phyloP scores from a whole-genome alignment of 2,329 filamentous ascomycete genomes.

The Claviceps quebecensis region DNA sequence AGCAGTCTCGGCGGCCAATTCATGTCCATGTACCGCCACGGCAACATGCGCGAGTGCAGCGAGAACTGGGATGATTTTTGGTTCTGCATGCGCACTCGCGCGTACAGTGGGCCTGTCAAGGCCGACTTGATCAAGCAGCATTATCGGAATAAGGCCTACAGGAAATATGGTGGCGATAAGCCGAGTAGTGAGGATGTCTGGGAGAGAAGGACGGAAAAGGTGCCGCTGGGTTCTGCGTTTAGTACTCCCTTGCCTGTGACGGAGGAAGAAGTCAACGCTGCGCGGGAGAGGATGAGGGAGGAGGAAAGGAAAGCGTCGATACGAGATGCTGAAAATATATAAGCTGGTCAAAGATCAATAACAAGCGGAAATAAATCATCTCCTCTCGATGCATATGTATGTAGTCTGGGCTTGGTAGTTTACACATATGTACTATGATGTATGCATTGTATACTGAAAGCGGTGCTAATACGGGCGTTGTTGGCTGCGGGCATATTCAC shows the following conservation, averaged over 20 bases:
- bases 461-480: too few relatives aligned
- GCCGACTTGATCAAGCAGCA: constrained; percentile 49
- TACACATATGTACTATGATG: too few relatives aligned
- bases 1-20: constrained; percentile 84
- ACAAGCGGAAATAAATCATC: constrained; percentile 6
- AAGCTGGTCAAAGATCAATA: constrained; percentile 13
- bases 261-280: constrained; percentile 24
- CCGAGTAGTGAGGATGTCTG: constrained; percentile 84
- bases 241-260: constrained; percentile 24
- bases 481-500: too few relatives aligned
- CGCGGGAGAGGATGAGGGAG: constrained; percentile 27
- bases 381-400: too few relatives aligned
- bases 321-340: constrained; percentile 8
- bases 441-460: too few relatives aligned
- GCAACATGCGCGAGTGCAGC: constrained; percentile 59
- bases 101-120: constrained; percentile 43
- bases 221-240: constrained; percentile 37
- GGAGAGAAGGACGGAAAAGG: constrained; percentile 53
- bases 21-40: constrained; percentile 80
- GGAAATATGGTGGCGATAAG: constrained; percentile 46
- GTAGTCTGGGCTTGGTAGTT: too few relatives aligned
- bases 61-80: constrained; percentile 90
- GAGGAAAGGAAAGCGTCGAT: constrained; percentile 21
- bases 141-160: constrained; percentile 51
- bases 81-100: constrained; percentile 86